Percentiles rank a stretch among this genome's conserved stretches.
Conservation (phyloP, 306 rosid species). For the Vachellia pachyceras region DNA sequence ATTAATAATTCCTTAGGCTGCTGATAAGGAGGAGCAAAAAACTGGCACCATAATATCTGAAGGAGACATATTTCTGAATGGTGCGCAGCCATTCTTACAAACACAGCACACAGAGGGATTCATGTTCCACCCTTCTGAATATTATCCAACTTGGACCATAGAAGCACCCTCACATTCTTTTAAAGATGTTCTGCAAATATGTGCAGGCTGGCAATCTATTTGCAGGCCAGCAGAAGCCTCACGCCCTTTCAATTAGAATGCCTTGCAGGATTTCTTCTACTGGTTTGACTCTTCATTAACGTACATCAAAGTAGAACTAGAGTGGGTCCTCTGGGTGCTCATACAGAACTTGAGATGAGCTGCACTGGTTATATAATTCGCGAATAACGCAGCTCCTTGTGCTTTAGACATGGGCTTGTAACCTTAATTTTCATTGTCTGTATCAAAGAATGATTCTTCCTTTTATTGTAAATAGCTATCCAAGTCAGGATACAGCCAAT, state of each 20-base stretch:
- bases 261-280: conserved; percentile 16
- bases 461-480: neutral
- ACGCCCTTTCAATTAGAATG: conserved; percentile 30
- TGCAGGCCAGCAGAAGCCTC: conserved; percentile 53
- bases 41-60: conserved; percentile 63
- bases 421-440: neutral
- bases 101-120: conserved; percentile 41
- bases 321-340: neutral
- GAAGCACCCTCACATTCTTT: conserved; percentile 69
- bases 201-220: conserved; percentile 73
- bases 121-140: conserved; percentile 71
- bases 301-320: neutral
- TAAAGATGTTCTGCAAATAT: conserved; percentile 52
- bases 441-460: neutral
- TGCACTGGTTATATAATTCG: neutral
- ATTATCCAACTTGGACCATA: conserved; percentile 64
- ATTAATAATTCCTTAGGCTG: conserved; percentile 48
- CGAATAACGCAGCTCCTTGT: neutral
- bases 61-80: conserved; percentile 60
- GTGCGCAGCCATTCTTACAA: conserved; percentile 54
- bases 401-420: neutral
- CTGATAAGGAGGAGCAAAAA: conserved; percentile 53
- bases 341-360: neutral
- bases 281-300: neutral
- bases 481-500: neutral